A percentile compares a stretch with the other conserved stretches of the same genome.
Conservation (phyloP, 1,284 basidiomycete species). For the Rhodotorula sp. region DNA sequence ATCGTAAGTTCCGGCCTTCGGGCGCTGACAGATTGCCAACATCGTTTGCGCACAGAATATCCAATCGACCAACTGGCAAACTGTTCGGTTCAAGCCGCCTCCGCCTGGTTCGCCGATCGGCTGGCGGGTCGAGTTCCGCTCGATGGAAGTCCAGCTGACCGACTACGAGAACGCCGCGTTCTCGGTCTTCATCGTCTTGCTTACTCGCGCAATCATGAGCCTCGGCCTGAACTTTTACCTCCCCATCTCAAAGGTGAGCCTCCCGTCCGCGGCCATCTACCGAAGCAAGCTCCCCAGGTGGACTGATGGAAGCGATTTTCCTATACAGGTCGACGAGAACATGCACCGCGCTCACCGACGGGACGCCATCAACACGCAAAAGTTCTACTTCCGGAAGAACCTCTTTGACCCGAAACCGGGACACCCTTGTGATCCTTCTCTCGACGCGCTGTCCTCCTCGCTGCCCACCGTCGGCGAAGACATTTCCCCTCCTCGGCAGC, state of each 20-base stretch:
- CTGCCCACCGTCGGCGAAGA: not conserved
- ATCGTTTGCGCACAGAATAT: too few relatives aligned
- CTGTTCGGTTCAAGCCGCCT: slow-evolving; percentile 96
- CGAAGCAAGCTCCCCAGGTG: too few relatives aligned
- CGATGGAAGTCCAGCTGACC: slow-evolving; percentile 98
- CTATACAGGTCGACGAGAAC: slow-evolving; percentile 84
- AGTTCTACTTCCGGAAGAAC: slow-evolving; percentile 87
- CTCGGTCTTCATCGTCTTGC: slow-evolving; percentile 86
- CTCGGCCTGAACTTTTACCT: slow-evolving; percentile 94
- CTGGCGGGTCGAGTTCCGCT: slow-evolving; percentile 97
- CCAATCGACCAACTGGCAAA: slow-evolving; percentile 99
- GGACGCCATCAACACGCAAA: slow-evolving; percentile 68
- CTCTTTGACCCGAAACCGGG: slow-evolving; percentile 58
- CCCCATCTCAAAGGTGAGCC: slow-evolving; percentile 84
- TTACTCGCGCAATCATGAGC: slow-evolving; percentile 87
- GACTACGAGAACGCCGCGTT: slow-evolving; percentile 99
- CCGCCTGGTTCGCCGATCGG: slow-evolving; percentile 87
- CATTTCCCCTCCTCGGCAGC: not conserved
- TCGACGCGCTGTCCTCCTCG: slow-evolving; percentile 7
- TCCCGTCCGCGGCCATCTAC: not conserved
- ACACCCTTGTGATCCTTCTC: slow-evolving; percentile 28
- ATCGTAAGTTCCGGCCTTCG: too few relatives aligned
- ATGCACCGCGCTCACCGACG: slow-evolving; percentile 86
- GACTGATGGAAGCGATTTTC: not conserved
- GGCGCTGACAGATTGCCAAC: too few relatives aligned